Percentiles rank a stretch among this genome's conserved stretches.
These are phyloP conservation scores for Xylaria telfairii DNA, from an alignment of 495 filamentous ascomycete genomes.

Conservation along the genomic window DNA sequence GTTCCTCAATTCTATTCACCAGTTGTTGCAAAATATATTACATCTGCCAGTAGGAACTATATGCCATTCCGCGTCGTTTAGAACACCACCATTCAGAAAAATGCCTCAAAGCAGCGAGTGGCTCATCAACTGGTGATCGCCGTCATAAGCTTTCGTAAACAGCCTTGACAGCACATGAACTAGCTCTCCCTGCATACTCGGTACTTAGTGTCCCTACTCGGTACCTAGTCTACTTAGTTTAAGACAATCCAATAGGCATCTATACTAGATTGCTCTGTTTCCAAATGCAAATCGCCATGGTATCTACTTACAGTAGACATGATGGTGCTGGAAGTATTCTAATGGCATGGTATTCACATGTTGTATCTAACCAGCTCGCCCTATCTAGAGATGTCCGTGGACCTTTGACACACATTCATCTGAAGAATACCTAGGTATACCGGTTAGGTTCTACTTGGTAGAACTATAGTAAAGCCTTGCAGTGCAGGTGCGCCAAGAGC, in stretches of 20 bases:
- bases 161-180: conserved; percentile 5
- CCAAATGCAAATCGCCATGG: not conserved
- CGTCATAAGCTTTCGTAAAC: not conserved
- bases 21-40: no score
- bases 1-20: not conserved
- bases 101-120: not conserved
- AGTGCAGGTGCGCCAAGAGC: no score
- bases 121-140: not conserved
- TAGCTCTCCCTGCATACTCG: not conserved
- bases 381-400: no score
- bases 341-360: no score
- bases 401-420: no score
- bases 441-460: no score
- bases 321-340: no score
- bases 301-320: not conserved
- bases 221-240: not conserved
- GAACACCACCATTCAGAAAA: not conserved
- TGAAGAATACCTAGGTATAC: no score
- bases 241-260: not conserved
- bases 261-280: not conserved
- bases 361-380: no score
- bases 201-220: not conserved
- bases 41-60: not conserved
- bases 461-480: no score
- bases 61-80: not conserved